These are phyloP conservation scores for Russula foetens DNA, from an alignment of 768 basidiomycete species.

Conservation along the genomic window DNA sequence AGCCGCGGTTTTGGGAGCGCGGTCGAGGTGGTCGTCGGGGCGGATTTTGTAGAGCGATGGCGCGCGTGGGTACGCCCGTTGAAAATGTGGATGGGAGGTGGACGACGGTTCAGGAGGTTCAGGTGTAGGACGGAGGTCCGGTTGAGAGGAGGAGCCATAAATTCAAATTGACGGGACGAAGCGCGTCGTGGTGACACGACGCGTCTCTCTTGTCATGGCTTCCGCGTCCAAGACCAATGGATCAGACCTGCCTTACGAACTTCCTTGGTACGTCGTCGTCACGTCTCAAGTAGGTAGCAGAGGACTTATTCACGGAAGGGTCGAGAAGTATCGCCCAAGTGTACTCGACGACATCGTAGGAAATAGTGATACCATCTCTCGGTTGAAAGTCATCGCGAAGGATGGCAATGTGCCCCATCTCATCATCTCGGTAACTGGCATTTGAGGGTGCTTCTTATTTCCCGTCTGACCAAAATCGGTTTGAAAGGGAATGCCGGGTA, in stretches of 20 bases:
- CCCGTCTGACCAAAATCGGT: background rate
- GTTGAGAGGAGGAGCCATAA: no score
- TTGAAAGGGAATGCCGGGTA: constrained; percentile 91
- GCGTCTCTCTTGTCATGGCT: constrained; percentile 20
- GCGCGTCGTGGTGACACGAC: constrained; percentile 17
- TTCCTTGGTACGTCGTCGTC: constrained; percentile 57
- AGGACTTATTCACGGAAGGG: constrained; percentile 42
- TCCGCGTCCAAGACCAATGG: constrained; percentile 33
- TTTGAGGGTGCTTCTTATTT: background rate
- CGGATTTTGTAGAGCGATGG: background rate
- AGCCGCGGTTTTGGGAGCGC: constrained; percentile 65
- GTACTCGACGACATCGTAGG: constrained; percentile 87
- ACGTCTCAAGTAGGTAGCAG: background rate
- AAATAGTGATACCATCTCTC: constrained; percentile 88
- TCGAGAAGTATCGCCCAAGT: constrained; percentile 89
- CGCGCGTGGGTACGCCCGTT: background rate
- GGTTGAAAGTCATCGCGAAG: constrained; percentile 90
- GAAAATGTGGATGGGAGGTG: background rate
- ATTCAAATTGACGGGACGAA: no score
- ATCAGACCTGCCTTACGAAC: constrained; percentile 57
- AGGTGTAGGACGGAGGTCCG: background rate
- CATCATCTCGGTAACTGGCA: constrained; percentile 72
- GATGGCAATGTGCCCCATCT: constrained; percentile 98
- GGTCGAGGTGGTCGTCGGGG: constrained; percentile 23
- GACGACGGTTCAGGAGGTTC: background rate